Percentiles rank a stretch among this genome's conserved stretches.
phyloP scores from a whole-genome alignment of 2,329 filamentous ascomycete genomes.

The Pseudophaeomoniella oleicola region DNA sequence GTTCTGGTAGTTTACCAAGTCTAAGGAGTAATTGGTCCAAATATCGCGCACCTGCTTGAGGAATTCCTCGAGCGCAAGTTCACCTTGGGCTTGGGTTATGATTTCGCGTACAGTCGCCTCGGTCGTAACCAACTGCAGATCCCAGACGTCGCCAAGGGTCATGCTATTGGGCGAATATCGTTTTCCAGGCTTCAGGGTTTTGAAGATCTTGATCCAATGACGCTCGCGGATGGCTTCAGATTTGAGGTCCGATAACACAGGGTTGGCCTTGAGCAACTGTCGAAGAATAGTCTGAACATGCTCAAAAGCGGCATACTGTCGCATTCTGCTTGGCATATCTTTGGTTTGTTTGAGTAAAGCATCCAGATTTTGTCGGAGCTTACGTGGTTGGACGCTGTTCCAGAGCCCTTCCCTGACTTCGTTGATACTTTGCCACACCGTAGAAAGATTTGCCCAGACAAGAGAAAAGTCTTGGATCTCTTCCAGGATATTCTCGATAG shows the following conservation, averaged over 20 bases:
- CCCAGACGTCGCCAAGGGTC: conserved; percentile 98
- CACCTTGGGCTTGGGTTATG: conserved; percentile 87
- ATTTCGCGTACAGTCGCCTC: conserved; percentile 84
- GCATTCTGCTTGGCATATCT: conserved; percentile 97
- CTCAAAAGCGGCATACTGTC: conserved; percentile 98
- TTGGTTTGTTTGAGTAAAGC: conserved; percentile 94
- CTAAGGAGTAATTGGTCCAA: conserved; percentile 89
- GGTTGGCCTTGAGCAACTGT: conserved; percentile 80
- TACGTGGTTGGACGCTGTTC: conserved; percentile 90
- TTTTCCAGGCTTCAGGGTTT: conserved; percentile 80
- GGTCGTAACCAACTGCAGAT: conserved; percentile 76
- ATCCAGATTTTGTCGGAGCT: conserved; percentile 79
- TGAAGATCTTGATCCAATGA: conserved; percentile 97
- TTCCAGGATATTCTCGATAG: conserved; percentile 74
- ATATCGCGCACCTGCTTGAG: conserved; percentile 90
- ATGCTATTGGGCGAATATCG: conserved; percentile 88
- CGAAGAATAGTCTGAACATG: conserved; percentile 88
- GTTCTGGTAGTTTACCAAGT: conserved; percentile 93
- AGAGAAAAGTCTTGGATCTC: conserved; percentile 98
- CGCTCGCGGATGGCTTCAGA: conserved; percentile 92
- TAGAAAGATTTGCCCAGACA: conserved; percentile 89
- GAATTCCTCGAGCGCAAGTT: conserved; percentile 97
- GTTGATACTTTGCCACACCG: conserved; percentile 92
- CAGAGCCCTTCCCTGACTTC: conserved; percentile 85
- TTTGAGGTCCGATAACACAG: conserved; percentile 76